Percentiles rank a stretch among this genome's conserved stretches.
These are phyloP conservation scores for Pseudocercospora eumusae DNA, from an alignment of 2,329 filamentous ascomycete genomes.

Conservation along the genomic window DNA sequence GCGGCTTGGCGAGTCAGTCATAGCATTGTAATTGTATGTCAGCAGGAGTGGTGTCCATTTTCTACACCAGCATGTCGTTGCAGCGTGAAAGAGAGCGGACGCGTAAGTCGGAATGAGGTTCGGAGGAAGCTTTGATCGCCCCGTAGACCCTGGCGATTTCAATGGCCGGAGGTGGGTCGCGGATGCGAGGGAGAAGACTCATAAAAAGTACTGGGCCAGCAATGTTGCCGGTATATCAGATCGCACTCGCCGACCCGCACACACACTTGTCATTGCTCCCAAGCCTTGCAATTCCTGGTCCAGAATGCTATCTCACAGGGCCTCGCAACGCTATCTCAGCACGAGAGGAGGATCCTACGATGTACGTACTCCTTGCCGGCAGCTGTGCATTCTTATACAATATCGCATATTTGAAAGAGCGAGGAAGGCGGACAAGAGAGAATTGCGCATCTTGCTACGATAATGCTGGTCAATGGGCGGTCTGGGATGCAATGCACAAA, in stretches of 20 bases:
- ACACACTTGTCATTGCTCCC: not conserved
- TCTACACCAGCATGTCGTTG: not conserved
- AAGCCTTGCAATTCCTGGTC: slow-evolving; percentile 5
- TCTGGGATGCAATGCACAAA: not conserved
- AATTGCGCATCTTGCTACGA: not conserved
- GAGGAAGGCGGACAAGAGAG: not conserved
- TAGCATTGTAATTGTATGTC: not conserved
- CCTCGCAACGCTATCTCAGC: slow-evolving; percentile 63
- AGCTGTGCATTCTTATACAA: slow-evolving; percentile 8
- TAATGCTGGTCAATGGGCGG: slow-evolving; percentile 1
- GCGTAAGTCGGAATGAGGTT: not conserved
- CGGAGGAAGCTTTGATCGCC: not conserved
- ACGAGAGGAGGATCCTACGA: slow-evolving; percentile 65
- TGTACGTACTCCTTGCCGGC: slow-evolving; percentile 45
- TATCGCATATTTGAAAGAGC: not conserved
- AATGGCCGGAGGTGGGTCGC: no score
- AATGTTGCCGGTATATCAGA: not conserved
- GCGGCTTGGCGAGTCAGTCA: not conserved
- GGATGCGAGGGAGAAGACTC: not conserved
- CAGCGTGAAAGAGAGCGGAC: not conserved
- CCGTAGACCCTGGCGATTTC: not conserved
- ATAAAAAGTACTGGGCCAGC: not conserved
- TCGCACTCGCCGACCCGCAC: not conserved
- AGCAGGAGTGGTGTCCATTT: not conserved
- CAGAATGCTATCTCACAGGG: slow-evolving; percentile 44